phyloP scores from a whole-genome alignment of 2,329 filamentous ascomycete species.

The Cladosporium sp. region DNA sequence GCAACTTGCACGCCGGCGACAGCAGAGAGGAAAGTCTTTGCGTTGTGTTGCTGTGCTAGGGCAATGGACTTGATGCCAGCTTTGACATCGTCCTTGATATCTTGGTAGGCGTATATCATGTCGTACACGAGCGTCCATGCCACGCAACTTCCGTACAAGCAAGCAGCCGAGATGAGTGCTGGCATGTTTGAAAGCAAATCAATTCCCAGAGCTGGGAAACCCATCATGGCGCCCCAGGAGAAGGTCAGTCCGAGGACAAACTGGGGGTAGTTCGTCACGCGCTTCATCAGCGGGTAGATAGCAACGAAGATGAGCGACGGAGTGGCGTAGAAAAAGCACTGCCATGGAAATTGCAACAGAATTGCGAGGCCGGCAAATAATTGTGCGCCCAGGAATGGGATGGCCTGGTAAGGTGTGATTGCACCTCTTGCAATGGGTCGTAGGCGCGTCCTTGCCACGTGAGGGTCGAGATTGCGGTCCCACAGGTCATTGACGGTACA shows the following conservation, averaged over 20 bases:
- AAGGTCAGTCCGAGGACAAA: conserved; percentile 81
- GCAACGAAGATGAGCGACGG: conserved; percentile 74
- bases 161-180: conserved; percentile 65
- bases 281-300: conserved; percentile 78
- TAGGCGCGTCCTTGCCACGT: conserved; percentile 72
- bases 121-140: conserved; percentile 89
- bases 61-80: conserved; percentile 89
- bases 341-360: conserved; percentile 71
- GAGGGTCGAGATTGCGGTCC: conserved; percentile 82
- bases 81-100: conserved; percentile 81
- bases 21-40: conserved; percentile 72
- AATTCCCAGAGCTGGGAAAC: conserved; percentile 78
- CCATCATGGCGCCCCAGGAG: conserved; percentile 86
- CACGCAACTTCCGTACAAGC: conserved; percentile 74
- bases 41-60: conserved; percentile 73
- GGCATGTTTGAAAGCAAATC: conserved; percentile 66
- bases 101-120: conserved; percentile 93
- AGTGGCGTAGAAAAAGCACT: conserved; percentile 75
- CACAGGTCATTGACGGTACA: conserved; percentile 90
- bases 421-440: conserved; percentile 81
- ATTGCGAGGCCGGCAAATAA: conserved; percentile 72
- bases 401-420: conserved; percentile 68
- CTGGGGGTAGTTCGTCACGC: conserved; percentile 85
- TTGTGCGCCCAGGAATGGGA: conserved; percentile 74
- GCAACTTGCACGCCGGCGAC: conserved; percentile 69